Base-by-base conservation (phyloP, 495 filamentous ascomycete species). In the Tuber aestivum region DNA sequence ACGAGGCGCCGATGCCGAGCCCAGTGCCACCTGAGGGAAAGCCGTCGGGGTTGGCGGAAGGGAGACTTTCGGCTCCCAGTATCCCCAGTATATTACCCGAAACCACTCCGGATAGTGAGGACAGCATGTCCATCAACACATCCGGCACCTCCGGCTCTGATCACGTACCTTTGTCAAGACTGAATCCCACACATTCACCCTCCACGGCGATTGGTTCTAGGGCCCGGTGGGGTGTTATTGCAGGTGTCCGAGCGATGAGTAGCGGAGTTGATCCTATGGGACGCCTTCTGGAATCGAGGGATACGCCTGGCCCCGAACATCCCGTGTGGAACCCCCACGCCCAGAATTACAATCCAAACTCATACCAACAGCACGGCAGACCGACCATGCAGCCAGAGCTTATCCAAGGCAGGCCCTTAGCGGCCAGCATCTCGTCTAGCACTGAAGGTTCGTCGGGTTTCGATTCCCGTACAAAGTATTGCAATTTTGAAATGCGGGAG, bases 1-100 rank as follows among this genome's bases (percentile, higher is more conserved):
- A 32, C 71, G 75, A 16, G 72, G 76, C 72, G 37, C 45, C 9
- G 45, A 41, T 37, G 35, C 71, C 71, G 70, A 73, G n/a, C 40
- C 35, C 16, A 42, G 6, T 38, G 27, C 16, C 32, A 38, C 45
- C 37, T 16, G 12, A 4, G 48, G 32, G 1, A 70, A 41, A 77
- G 1, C 10, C 27, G 56, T n/a, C n/a, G 70, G 27, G 70, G 12
- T 50, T 40, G 35, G 18, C 35, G 23, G 37, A 12, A 21, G 2
- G 48, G 8, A 12, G 41, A 27, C 27, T 32, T 68, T 35, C 9
- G 21, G 6, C 20, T 50, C 23, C 44, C 9, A 14, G 50, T 68
- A 50, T 27, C 9, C 3, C 44, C 40, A 50, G 27, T 3, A 71
- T 0, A 27, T 50, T n/a, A 38, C 4, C 72, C 14, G 48, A 37